Evolutionary conservation across 257 asterid genomes (phyloP).

Genomic region (Nicotiana otophora): DNA sequence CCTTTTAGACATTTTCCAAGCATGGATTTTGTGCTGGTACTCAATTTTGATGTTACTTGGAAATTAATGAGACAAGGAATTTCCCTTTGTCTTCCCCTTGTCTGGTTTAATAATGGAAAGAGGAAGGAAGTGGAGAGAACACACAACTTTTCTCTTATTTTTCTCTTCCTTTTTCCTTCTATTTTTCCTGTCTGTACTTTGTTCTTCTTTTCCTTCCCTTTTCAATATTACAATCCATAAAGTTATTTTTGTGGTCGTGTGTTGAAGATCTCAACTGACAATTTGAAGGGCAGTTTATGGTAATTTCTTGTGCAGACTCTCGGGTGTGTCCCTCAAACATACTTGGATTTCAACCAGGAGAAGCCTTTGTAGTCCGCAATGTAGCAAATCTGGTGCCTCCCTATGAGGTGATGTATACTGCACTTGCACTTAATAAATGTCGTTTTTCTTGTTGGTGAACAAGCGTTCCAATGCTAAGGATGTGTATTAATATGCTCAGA

Average conservation of each 20-base stretch:
- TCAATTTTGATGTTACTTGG: background rate
- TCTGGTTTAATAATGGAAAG: background rate
- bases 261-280: constrained; percentile 26
- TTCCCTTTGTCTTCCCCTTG: background rate
- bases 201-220: background rate
- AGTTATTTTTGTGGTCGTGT: background rate
- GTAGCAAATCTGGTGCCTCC: constrained; percentile 94
- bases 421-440: background rate
- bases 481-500: background rate
- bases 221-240: background rate
- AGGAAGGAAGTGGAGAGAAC: background rate
- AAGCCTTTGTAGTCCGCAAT: constrained; percentile 85
- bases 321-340: constrained; percentile 92
- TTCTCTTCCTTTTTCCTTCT: background rate
- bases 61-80: too few species aligned
- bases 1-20: background rate
- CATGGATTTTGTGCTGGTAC: background rate
- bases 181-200: background rate
- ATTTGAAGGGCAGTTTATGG: constrained; percentile 77
- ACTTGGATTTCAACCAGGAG: constrained; percentile 94
- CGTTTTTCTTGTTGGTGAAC: background rate
- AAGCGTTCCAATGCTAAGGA: background rate
- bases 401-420: constrained; percentile 43
- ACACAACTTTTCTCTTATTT: background rate
- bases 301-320: constrained; percentile 97